Percentiles rank a stretch among this genome's conserved stretches.
phyloP scores from a whole-genome alignment of 257 asterid genomes.

The Fraxinus americana region DNA sequence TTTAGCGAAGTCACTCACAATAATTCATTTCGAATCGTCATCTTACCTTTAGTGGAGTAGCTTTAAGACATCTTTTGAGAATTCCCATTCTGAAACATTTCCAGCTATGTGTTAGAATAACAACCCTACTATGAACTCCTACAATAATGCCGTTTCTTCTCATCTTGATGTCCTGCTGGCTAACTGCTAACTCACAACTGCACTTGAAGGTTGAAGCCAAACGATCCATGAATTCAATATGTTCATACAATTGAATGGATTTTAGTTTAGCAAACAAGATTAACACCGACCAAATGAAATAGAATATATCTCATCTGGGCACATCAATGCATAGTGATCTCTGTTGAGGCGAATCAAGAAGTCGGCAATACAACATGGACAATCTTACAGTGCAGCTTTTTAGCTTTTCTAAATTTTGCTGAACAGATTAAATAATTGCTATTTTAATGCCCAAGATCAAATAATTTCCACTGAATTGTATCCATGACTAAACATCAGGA shows the following conservation, averaged over 20 bases:
- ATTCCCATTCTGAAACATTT: neutral
- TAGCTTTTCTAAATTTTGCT: neutral
- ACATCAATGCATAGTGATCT: neutral
- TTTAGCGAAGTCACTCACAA: neutral
- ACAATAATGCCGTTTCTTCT: too few species aligned
- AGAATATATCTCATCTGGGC: neutral
- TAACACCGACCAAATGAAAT: neutral
- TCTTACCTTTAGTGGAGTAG: neutral
- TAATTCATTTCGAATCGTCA: neutral
- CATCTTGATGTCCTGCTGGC: too few species aligned
- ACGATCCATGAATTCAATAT: neutral
- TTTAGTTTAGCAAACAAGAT: neutral
- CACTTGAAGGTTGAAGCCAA: too few species aligned
- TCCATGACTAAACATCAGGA: slow-evolving; percentile 10
- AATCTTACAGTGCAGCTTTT: neutral
- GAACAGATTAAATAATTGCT: neutral
- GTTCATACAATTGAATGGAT: neutral
- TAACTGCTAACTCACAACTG: too few species aligned
- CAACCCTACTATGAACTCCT: neutral
- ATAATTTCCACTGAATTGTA: neutral
- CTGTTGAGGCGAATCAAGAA: neutral
- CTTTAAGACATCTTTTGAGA: neutral
- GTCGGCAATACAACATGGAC: neutral
- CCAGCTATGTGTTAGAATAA: neutral
- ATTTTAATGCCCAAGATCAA: neutral